A percentile compares a stretch with the other conserved stretches of the same genome.
These are phyloP conservation scores for Teunomyces kruisii DNA, from an alignment of 805 yeast genomes.

Conservation along the genomic window DNA sequence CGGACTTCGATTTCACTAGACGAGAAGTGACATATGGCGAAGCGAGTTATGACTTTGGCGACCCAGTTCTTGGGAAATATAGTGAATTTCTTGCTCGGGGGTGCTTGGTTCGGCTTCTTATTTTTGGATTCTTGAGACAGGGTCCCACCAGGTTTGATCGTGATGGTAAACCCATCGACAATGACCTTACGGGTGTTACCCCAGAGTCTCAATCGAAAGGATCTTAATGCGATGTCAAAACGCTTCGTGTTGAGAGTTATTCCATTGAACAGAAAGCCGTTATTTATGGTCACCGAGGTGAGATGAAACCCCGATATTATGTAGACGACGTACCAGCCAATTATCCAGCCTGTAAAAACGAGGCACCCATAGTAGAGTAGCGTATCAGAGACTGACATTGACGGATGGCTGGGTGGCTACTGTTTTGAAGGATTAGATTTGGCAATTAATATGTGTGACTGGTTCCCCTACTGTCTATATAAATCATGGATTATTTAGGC, in stretches of 20 bases:
- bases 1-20: constrained; percentile 23
- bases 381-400: neutral
- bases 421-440: neutral
- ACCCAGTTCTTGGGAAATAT: constrained; percentile 18
- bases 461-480: neutral
- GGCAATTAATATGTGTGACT: neutral
- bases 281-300: constrained; percentile 31
- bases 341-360: constrained; percentile 21
- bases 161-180: constrained; percentile 23
- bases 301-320: constrained; percentile 32
- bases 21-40: constrained; percentile 20
- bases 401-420: neutral
- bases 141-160: neutral
- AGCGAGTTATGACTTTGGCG: constrained; percentile 9
- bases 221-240: constrained; percentile 16
- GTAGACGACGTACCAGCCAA: constrained; percentile 33
- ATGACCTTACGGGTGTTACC: constrained; percentile 35
- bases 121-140: neutral
- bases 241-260: constrained; percentile 17
- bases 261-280: constrained; percentile 38
- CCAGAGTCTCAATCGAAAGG: constrained; percentile 37
- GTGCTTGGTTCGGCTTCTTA: neutral
- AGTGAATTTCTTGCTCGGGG: constrained; percentile 3
- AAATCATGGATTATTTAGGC: neutral
- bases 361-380: neutral